phyloP scores from a whole-genome alignment of 163 green algal species.

The Chloromonas sp. region DNA sequence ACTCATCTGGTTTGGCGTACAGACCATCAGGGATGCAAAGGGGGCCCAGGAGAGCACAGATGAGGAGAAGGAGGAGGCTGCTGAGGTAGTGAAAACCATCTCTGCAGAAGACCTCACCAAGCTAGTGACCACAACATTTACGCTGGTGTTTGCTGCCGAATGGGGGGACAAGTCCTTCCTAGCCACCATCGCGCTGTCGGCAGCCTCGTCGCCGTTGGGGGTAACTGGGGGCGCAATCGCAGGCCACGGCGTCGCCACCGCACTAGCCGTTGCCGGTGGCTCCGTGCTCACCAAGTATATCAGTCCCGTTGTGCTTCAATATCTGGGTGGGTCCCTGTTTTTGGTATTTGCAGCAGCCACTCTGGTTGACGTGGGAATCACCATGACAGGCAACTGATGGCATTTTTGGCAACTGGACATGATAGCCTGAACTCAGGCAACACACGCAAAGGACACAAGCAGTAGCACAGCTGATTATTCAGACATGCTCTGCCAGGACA shows the following conservation, averaged over 20 bases:
- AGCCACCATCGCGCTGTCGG: conserved; percentile 91
- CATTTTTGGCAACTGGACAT: too few relatives aligned
- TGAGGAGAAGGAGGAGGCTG: conserved; percentile 82
- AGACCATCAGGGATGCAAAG: conserved; percentile 51
- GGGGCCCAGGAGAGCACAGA: conserved; percentile 51
- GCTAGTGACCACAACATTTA: conserved; percentile 80
- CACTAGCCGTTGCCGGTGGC: conserved; percentile 61
- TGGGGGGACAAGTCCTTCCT: conserved; percentile 99
- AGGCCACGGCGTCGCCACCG: conserved; percentile 79
- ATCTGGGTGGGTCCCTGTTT: conserved; percentile 84
- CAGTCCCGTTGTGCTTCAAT: conserved; percentile 70
- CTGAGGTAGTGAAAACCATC: conserved; percentile 57
- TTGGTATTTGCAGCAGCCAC: conserved; percentile 82
- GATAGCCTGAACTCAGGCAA: too few relatives aligned
- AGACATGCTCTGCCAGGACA: too few relatives aligned
- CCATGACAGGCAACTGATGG: too few relatives aligned
- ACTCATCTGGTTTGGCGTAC: conserved; percentile 84
- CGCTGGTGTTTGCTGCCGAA: conserved; percentile 94
- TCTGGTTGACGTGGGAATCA: conserved; percentile 57
- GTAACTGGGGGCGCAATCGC: conserved; percentile 58
- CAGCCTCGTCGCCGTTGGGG: conserved; percentile 43
- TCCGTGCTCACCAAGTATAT: conserved; percentile 46
- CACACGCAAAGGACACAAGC: too few relatives aligned
- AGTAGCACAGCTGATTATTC: too few relatives aligned
- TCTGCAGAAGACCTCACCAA: conserved; percentile 19